Evolutionary conservation across 2,329 filamentous ascomycete species (phyloP).

Genomic region (Cladorrhinum sp.): DNA sequence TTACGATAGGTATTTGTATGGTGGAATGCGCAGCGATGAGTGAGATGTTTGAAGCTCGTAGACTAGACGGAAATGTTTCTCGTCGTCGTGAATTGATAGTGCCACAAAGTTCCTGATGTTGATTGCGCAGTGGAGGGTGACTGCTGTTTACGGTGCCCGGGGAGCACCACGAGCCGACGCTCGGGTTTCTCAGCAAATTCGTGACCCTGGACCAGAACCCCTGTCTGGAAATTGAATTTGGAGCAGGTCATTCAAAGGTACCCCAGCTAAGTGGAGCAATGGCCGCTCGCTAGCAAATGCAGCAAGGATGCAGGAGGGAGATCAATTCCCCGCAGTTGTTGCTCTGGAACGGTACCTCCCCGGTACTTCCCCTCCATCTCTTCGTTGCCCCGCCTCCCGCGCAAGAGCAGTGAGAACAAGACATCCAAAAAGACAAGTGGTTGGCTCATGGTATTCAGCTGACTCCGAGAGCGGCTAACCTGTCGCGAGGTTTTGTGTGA

Average conservation of each 20-base stretch:
- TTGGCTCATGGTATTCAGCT: background rate
- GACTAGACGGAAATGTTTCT: background rate
- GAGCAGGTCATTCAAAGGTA: background rate
- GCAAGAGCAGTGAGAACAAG: background rate
- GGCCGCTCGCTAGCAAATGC: slow-evolving; percentile 1
- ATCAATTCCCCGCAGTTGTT: background rate
- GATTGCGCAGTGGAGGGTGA: background rate
- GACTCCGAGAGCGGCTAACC: background rate
- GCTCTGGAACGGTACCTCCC: background rate
- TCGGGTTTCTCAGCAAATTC: background rate
- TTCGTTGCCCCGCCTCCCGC: slow-evolving; percentile 1
- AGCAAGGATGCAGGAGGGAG: background rate
- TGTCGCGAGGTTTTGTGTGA: background rate
- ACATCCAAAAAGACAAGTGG: background rate
- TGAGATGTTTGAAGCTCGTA: background rate
- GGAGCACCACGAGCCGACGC: background rate
- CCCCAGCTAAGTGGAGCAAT: slow-evolving; percentile 2
- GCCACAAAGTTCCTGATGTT: background rate
- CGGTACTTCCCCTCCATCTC: background rate
- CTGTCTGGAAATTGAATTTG: background rate
- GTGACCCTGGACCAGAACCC: background rate
- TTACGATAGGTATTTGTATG: background rate
- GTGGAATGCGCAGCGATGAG: background rate
- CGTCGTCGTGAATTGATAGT: background rate
- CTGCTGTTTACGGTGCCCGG: background rate